phyloP scores from a whole-genome alignment of 2,329 filamentous ascomycete genomes.

The Ophioceras dolichostomum region DNA sequence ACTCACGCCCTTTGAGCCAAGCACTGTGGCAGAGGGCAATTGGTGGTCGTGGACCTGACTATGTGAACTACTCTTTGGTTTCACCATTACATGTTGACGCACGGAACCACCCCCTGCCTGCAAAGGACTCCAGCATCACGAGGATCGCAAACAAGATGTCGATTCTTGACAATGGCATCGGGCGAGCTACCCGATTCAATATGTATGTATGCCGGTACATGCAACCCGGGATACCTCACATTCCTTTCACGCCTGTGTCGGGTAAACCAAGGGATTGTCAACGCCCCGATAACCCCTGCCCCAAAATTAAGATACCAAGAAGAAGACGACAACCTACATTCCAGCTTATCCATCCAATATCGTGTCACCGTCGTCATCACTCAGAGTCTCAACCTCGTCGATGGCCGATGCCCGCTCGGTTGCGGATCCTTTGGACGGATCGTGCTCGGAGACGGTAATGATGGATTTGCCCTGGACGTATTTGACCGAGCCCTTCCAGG shows the following conservation, averaged over 20 bases:
- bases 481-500: conserved; percentile 67
- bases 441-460: conserved; percentile 67
- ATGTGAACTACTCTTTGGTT: background rate
- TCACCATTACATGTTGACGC: background rate
- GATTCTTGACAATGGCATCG: no score
- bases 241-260: background rate
- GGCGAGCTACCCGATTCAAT: no score
- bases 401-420: conserved; percentile 60
- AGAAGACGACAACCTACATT: background rate
- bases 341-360: conserved; percentile 13
- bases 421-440: conserved; percentile 42
- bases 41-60: no score
- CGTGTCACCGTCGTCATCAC: conserved; percentile 49
- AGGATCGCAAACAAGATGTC: no score
- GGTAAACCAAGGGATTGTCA: background rate
- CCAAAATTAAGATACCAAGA: background rate
- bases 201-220: no score
- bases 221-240: background rate
- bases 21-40: no score
- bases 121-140: no score
- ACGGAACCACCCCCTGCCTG: no score
- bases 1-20: no score
- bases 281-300: conserved; percentile 2
- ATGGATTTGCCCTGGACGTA: conserved; percentile 73
- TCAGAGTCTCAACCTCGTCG: conserved; percentile 82